Conservation (phyloP, 1,284 basidiomycete genomes). For the Microbotryomycetes sp. region DNA sequence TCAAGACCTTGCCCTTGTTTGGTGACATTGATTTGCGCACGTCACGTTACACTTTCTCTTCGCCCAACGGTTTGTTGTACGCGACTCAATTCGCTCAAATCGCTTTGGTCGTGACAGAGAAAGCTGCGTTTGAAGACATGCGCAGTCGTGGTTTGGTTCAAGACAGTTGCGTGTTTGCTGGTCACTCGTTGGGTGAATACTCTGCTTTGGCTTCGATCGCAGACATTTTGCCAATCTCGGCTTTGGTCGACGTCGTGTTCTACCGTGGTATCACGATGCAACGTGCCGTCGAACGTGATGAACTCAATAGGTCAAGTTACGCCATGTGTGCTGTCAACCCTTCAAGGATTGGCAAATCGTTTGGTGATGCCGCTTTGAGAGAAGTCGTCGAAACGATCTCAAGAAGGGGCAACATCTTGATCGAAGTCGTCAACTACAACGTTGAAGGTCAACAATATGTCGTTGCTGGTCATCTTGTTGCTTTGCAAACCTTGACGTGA, state of each 20-base stretch:
- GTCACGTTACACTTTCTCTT: constrained; percentile 93
- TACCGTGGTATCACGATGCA: constrained; percentile 99
- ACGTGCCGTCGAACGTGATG: constrained; percentile 90
- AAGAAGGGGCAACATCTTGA: constrained; percentile 64
- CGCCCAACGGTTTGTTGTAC: constrained; percentile 88
- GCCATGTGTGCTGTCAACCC: constrained; percentile 99
- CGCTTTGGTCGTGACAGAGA: constrained; percentile 89
- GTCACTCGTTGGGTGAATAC: constrained; percentile 97
- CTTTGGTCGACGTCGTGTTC: constrained; percentile 90
- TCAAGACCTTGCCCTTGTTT: constrained; percentile 90
- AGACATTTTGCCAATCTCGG: constrained; percentile 87
- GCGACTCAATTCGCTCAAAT: constrained; percentile 99
- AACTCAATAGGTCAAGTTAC: constrained; percentile 87
- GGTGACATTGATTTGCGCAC: constrained; percentile 74
- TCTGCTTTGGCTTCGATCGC: constrained; percentile 95
- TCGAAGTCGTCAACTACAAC: constrained; percentile 97
- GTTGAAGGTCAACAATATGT: constrained; percentile 97
- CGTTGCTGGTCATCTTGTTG: constrained; percentile 89
- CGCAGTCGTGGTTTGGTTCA: constrained; percentile 91
- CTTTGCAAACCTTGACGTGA: constrained; percentile 87
- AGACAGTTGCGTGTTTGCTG: constrained; percentile 84
- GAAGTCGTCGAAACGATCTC: constrained; percentile 92
- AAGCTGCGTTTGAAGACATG: constrained; percentile 94
- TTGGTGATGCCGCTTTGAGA: constrained; percentile 77
- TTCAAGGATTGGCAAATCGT: constrained; percentile 84